A percentile compares a stretch with the other conserved stretches of the same genome.
Conservation (phyloP, 2,329 filamentous ascomycete species). For the Akanthomyces dipterigenus region DNA sequence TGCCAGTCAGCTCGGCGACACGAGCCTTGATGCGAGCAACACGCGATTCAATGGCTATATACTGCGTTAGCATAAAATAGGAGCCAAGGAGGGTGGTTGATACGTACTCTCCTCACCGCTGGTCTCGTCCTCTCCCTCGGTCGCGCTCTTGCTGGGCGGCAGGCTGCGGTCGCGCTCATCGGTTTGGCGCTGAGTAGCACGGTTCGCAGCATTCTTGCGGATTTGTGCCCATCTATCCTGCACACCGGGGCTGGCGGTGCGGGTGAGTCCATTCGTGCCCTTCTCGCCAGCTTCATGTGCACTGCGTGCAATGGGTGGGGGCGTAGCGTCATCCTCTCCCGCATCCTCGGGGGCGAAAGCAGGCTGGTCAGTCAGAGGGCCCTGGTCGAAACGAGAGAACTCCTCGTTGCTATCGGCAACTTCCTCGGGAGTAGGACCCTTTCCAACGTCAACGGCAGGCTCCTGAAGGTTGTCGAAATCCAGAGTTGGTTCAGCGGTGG, state of each 20-base stretch:
- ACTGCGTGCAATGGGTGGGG: conserved; percentile 46
- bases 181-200: conserved; percentile 58
- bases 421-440: conserved; percentile 54
- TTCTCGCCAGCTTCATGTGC: neutral
- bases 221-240: conserved; percentile 94
- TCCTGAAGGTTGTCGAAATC: neutral
- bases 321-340: conserved; percentile 41
- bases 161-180: conserved; percentile 57
- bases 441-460: conserved; percentile 34
- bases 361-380: conserved; percentile 78
- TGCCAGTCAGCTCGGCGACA: conserved; percentile 86
- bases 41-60: conserved; percentile 84
- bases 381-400: conserved; percentile 73
- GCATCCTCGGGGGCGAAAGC: conserved; percentile 65
- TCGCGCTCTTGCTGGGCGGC: conserved; percentile 41
- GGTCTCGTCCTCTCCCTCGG: conserved; percentile 37
- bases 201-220: conserved; percentile 84
- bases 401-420: conserved; percentile 53
- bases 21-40: conserved; percentile 97
- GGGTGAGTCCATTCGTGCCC: conserved; percentile 20
- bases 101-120: conserved; percentile 28
- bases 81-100: neutral
- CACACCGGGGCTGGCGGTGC: conserved; percentile 27
- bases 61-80: conserved; percentile 18
- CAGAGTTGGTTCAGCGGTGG: conserved; percentile 5